Base-by-base conservation (phyloP, 208 protist genomes). In the Polymyxa betae region DNA sequence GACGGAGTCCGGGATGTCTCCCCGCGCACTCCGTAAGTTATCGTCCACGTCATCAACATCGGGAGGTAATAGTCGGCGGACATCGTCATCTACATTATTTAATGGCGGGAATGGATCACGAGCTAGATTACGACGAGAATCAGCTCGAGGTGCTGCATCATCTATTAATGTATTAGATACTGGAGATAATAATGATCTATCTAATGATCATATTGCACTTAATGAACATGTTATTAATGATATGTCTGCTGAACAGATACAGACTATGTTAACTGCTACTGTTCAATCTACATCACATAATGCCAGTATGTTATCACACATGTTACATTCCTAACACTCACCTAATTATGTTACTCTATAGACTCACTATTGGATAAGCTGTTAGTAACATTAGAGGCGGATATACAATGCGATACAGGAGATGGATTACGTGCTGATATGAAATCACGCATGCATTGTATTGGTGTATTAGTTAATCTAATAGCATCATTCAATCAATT, bases 221-320 rank as follows among this genome's bases (percentile, higher is more conserved):
- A n/a, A n/a, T n/a, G 72, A 82, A 35, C 12, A 5, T n/a, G 35
- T 82, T 35, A 82, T 82, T n/a, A 43, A 35, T 12, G n/a, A 35
- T 12, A 82, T 82, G 72, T 45, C 72, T 5, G 35, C n/a, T n/a
- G 72, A 82, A 20, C 72, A 82, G n/a, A 5, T 82, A 5, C 72
- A 82, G 72, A 82, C 72, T 12, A 82, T 82, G 72, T 43, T 82
- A n/a, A 45, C 72, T 5, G 72, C 72, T 5, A 82, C 72, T 12
- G 40, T 82, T 43, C 16, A 35, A 43, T 82, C 72, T 12, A 82
- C 5, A 20, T 5, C 16, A 5, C 16, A 82, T n/a, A 82, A 5
- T 20, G 72, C 72, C n/a, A 5, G 72, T 43, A n/a, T 35, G 49
- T 60, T 5, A 29, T 60, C 12, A 29, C 12, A 29, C 49, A 24